Conservation (phyloP, 228 moss, liverwort and hornwort species). For the Sphagnum fallax region DNA sequence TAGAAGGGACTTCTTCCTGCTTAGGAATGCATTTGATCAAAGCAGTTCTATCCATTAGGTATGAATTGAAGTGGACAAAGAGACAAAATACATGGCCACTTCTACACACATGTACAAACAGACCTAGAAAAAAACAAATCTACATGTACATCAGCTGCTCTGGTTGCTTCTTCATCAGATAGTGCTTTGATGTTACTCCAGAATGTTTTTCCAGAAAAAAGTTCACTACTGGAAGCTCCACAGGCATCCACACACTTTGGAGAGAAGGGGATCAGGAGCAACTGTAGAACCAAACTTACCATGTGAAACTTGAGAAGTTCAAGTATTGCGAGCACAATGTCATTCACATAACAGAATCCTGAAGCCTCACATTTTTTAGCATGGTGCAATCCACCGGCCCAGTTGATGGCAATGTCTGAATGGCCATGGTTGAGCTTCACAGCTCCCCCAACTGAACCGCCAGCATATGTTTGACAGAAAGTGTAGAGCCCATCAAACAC, state of each 20-base stretch:
- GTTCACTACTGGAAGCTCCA: too few relatives aligned
- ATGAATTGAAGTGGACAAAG: too few relatives aligned
- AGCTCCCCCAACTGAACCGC: constrained; percentile 87
- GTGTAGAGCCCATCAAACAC: constrained; percentile 87
- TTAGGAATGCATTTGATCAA: too few relatives aligned
- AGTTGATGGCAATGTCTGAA: constrained; percentile 89
- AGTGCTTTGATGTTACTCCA: too few relatives aligned
- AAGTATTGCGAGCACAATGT: constrained; percentile 82
- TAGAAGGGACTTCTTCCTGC: too few relatives aligned
- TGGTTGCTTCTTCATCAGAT: too few relatives aligned
- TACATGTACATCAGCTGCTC: too few relatives aligned
- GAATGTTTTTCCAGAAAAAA: too few relatives aligned
- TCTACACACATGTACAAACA: constrained; percentile 5
- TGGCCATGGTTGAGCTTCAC: constrained; percentile 77
- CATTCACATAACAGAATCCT: constrained; percentile 92
- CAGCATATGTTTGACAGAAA: constrained; percentile 86
- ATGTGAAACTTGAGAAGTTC: constrained; percentile 79
- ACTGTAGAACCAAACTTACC: constrained; percentile 20
- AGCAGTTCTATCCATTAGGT: too few relatives aligned
- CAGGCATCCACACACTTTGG: too few relatives aligned
- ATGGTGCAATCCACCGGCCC: constrained; percentile 92
- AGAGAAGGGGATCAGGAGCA: neutral
- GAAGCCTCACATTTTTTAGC: constrained; percentile 94
- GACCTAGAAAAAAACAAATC: too few relatives aligned
- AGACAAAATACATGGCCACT: too few relatives aligned